Conservation (phyloP, 345 rosid genomes). For the Rhizophora mangle region DNA sequence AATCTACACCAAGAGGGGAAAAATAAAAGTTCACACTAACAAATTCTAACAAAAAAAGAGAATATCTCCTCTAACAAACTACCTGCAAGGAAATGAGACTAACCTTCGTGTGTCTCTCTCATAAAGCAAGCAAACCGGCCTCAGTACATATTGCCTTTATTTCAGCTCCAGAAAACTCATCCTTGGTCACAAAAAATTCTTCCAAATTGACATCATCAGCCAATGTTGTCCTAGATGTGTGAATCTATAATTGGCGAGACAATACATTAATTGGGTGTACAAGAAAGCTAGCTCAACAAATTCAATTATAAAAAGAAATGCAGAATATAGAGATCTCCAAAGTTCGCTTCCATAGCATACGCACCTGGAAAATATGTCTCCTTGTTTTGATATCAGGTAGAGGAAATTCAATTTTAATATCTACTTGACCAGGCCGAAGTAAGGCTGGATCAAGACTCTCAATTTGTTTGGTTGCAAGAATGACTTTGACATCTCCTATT, state of each 20-base stretch:
- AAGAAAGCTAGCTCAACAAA: conserved; percentile 1
- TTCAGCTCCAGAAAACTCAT: conserved; percentile 97
- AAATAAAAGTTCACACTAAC: background rate
- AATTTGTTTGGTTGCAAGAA: conserved; percentile 91
- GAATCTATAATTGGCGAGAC: conserved; percentile 49
- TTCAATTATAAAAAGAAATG: background rate
- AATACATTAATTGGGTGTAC: background rate
- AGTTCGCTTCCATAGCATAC: background rate
- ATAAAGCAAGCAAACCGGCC: conserved; percentile 90
- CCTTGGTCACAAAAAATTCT: conserved; percentile 98
- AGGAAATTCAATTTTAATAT: conserved; percentile 94
- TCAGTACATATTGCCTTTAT: conserved; percentile 97
- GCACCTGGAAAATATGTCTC: conserved; percentile 94
- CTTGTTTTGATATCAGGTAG: conserved; percentile 98
- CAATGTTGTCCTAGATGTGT: conserved; percentile 92
- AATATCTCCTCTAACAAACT: background rate
- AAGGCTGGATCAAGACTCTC: conserved; percentile 97
- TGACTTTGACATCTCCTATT: conserved; percentile 96
- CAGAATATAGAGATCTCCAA: background rate
- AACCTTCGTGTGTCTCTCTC: conserved; percentile 99
- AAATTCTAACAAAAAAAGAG: background rate
- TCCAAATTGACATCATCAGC: conserved; percentile 96
- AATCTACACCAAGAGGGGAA: background rate
- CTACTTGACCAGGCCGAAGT: conserved; percentile 94
- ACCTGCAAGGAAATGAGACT: background rate